Base-by-base conservation (phyloP, 2,329 filamentous ascomycete species). In the Chalaropsis thielavioides region DNA sequence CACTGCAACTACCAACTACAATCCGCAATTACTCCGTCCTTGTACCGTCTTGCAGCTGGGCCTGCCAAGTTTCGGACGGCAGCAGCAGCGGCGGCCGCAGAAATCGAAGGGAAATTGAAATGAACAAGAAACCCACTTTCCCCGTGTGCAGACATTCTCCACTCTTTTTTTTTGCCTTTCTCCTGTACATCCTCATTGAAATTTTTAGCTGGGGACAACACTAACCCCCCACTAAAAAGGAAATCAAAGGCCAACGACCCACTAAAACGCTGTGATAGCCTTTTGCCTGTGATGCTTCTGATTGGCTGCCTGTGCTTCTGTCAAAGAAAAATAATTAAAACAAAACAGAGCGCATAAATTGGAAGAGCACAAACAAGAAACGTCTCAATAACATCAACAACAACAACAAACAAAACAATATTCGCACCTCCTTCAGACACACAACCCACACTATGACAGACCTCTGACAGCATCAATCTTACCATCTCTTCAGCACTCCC, bases 111-210 rank as follows among this genome's bases (percentile, higher is more conserved):
- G 51, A 27, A 56, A 27, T 35, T 56, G 13, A 13, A 56, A 56
- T 31, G 51, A 56, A 56, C 22, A 56, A 51, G 27, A 56, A 56
- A 19, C 22, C 51, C 51, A n/a, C 22, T 56, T 15, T 54, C 49
- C 41, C 3, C 27, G 10, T 54, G 2, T 27, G 24, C 27, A 31
- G 13, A 35, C 31, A 17, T 27, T 15, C 17, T 35, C 15, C n/a
- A 22, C 13, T 7, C 27, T 35, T 31, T 56, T 56, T 56, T 56
- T 56, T 17, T 17, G 2, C 27, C 51, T 56, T 56, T 31, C 24
- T n/a, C n/a, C 13, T 56, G 51, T 24, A 56, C 51, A 56, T 56
- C 51, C 51, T 56, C 51, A 35, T 56, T 31, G 51, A 56, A 56
- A 31, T 31, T 35, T 56, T n/a, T 31, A 31, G n/a, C 51, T 13